Base-by-base conservation (phyloP, 2,329 filamentous ascomycete genomes). In the Elsinoe australis region DNA sequence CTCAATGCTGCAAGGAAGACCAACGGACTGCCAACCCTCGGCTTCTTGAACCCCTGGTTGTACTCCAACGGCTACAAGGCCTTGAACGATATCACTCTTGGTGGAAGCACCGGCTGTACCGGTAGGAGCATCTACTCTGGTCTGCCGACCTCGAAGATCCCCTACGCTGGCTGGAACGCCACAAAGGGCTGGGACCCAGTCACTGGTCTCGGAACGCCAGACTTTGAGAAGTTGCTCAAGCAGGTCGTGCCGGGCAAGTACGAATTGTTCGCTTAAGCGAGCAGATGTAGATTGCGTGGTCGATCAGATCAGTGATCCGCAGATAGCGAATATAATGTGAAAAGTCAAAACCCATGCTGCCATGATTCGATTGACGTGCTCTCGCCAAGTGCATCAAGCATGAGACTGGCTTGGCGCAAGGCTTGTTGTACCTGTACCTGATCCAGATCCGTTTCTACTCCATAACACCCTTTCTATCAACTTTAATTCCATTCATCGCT, bases 31-130 rank as follows among this genome's bases (percentile, higher is more conserved):
- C 58, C 69, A 0, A 61, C 68, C 0, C 62, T 81, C 34, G 78
- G 78, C 0, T 81, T 78, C 64, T 52, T 81, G 38, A 81, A 82
- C 56, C 78, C 78, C 0, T 79, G 75, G 73, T 58, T 81, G 4
- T 82, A 81, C 57, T 64, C 63, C 8, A 57, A 61, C 38, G 72
- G 70, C 3, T 69, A 67, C 49, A 60, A 65, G 52, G 74, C 65
- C 0, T 63, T 79, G 14, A 76, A 64, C 1, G 76, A 80, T 53
- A 69, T 63, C 55, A 65, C 54, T 22, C 59, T 59, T 31, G 68
- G 68, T 1, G 60, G 55, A 4, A 61, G 58, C 4, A 53, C 58
- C 15, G 68, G 69, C 1, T 71, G 69, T 49, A 63, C 62, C 35
- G 61, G 60, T 1, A 53, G 61, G 26, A 65, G 54, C 47, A 49